Percentiles rank a stretch among this genome's conserved stretches.
Evolutionary conservation across 1,284 basidiomycete genomes (phyloP).

Genomic region (Naganishia cerealis): DNA sequence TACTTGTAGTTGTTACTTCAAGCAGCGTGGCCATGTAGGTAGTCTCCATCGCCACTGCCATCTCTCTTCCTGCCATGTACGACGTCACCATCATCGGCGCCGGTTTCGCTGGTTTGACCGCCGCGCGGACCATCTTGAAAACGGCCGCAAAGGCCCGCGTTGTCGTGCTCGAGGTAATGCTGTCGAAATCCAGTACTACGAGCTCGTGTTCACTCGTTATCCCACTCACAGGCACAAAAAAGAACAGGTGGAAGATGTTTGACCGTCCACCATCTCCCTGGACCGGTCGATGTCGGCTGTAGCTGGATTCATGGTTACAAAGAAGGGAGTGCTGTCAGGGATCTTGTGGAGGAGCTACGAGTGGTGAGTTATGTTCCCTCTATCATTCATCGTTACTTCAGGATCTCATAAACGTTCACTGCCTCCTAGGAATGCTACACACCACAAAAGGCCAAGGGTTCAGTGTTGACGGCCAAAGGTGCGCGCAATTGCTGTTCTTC

Average conservation of each 20-base stretch:
- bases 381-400: not conserved
- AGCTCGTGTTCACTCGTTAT: not conserved
- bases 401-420: not conserved
- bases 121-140: conserved; percentile 53
- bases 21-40: no score
- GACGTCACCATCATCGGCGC: conserved; percentile 58
- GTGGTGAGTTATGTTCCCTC: conserved; percentile 43
- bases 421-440: conserved; percentile 14
- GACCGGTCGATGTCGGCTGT: conserved; percentile 56
- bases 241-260: conserved; percentile 56
- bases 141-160: conserved; percentile 50
- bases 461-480: conserved; percentile 36
- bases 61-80: conserved; percentile 33
- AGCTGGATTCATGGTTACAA: conserved; percentile 58
- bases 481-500: conserved; percentile 20
- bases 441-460: not conserved
- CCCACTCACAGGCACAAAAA: conserved; percentile 49
- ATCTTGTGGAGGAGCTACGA: conserved; percentile 52
- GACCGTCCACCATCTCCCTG: conserved; percentile 37
- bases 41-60: no score
- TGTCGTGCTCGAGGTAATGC: conserved; percentile 53
- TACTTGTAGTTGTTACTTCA: no score
- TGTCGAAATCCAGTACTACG: not conserved
- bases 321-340: conserved; percentile 56
- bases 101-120: conserved; percentile 57